Evolutionary conservation across 1,284 basidiomycete genomes (phyloP), one percentile per base, ranked within the genome.

Genomic region (Pseudozyma thailandica): DNA sequence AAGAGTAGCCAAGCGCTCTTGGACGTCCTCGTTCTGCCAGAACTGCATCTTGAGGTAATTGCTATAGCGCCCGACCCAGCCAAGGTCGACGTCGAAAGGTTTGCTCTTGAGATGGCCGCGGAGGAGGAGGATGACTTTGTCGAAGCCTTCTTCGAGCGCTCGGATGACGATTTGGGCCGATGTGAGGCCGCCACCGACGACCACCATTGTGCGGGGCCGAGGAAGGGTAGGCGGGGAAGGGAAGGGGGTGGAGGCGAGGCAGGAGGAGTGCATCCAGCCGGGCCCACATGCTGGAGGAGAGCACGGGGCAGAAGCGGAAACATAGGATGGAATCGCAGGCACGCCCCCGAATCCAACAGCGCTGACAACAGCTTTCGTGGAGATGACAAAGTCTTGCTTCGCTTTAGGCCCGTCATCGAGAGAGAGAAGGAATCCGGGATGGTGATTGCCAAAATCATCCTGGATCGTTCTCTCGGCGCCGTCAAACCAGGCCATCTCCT

Each of bases 171-270:
- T 74, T 50, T 84, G 84, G 1, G 83, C 83, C 6, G 83, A 83
- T 3, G 83, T 83, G 20, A 84, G 75, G 0, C 83, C 84, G 26
- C 84, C 84, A 4, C 83, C 84, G 16, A 84, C 71, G 5, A 84
- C 74, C 10, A 83, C 57, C n/a, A 80, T 65, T 0, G 61, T 72
- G 0, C 20, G 47, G 16, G 18, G 21, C 3, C 30, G 38, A 2
- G 55, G 15, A 13, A 58, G 21, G 1, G 77, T 52, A 10, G 54
- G 37, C 0, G 77, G 77, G 12, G 58, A 49, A 2, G 59, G 41
- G 41, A 74, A 79, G 2, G 64, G 63, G 4, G 57, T 56, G 2
- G 52, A 37, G 8, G 76, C 72, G 21, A 84, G 76, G 1, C 80
- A 79, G 18, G 74, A 37, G 0, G 82, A 79, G 44, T 84, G 83